A percentile compares a stretch with the other conserved stretches of the same genome.
Conservation (phyloP, 306 rosid genomes). For the Abrus precatorius region DNA sequence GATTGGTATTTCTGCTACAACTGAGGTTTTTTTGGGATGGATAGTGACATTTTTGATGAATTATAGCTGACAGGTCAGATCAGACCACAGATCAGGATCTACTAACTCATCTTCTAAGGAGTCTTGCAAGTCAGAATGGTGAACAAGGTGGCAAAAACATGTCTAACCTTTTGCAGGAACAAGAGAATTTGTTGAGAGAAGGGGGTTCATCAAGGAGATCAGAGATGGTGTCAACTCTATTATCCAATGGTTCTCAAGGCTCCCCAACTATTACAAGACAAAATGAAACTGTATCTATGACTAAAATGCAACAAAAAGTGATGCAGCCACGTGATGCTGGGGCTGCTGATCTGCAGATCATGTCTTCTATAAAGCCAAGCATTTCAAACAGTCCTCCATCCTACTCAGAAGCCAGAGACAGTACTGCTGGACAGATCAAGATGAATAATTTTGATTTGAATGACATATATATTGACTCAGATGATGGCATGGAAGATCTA, state of each 20-base stretch:
- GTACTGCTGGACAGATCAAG: slow-evolving; percentile 68
- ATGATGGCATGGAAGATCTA: slow-evolving; percentile 75
- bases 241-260: slow-evolving; percentile 68
- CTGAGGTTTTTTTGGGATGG: slow-evolving; percentile 34
- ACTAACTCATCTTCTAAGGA: slow-evolving; percentile 76
- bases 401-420: slow-evolving; percentile 71
- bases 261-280: slow-evolving; percentile 60
- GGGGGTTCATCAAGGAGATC: slow-evolving; percentile 62
- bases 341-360: slow-evolving; percentile 56
- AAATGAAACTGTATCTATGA: slow-evolving; percentile 46
- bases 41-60: slow-evolving; percentile 49
- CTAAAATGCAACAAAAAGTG: slow-evolving; percentile 58
- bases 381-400: slow-evolving; percentile 69
- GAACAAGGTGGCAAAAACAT: slow-evolving; percentile 61
- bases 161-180: slow-evolving; percentile 66
- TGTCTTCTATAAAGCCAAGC: slow-evolving; percentile 61
- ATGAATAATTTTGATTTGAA: slow-evolving; percentile 82
- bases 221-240: slow-evolving; percentile 60
- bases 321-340: slow-evolving; percentile 57
- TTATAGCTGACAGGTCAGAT: slow-evolving; percentile 75
- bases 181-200: slow-evolving; percentile 63
- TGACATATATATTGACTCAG: slow-evolving; percentile 81
- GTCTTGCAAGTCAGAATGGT: slow-evolving; percentile 67
- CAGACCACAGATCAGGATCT: slow-evolving; percentile 83
- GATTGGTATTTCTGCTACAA: slow-evolving; percentile 33